phyloP scores from a whole-genome alignment of 2,329 filamentous ascomycete genomes.

The Aspergillus spinulosporus region DNA sequence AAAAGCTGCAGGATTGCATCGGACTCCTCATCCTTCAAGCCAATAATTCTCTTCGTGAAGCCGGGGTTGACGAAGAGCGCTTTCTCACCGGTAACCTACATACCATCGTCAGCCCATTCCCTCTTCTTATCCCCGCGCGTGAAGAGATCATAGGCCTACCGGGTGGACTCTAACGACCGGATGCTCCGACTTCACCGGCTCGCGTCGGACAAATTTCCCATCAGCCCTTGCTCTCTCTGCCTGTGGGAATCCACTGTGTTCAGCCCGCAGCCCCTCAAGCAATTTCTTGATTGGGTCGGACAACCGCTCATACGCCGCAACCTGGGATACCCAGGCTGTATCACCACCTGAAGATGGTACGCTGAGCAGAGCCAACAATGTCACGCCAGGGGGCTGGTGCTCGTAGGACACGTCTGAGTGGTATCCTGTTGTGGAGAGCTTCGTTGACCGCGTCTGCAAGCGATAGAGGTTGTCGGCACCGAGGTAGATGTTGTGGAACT shows the following conservation, averaged over 20 bases:
- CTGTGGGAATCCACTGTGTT: slow-evolving; percentile 33
- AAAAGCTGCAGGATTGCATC: slow-evolving; percentile 14
- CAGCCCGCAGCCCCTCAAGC: slow-evolving; percentile 33
- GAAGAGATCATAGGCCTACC: not conserved
- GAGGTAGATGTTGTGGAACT: slow-evolving; percentile 13
- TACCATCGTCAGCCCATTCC: not conserved
- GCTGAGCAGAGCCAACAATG: slow-evolving; percentile 28
- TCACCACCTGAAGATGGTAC: slow-evolving; percentile 32
- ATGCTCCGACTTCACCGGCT: slow-evolving; percentile 32
- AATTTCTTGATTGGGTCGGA: slow-evolving; percentile 23
- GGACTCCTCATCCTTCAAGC: slow-evolving; percentile 11
- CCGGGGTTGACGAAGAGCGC: slow-evolving; percentile 37
- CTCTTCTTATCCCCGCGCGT: not conserved
- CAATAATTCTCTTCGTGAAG: slow-evolving; percentile 28
- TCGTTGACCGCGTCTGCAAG: not conserved
- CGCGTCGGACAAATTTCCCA: slow-evolving; percentile 32
- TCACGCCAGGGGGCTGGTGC: slow-evolving; percentile 32
- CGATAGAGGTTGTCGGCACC: slow-evolving; percentile 14
- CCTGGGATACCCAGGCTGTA: slow-evolving; percentile 31
- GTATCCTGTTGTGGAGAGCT: slow-evolving; percentile 16
- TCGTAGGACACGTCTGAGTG: slow-evolving; percentile 33
- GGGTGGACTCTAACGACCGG: slow-evolving; percentile 38
- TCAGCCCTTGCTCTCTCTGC: slow-evolving; percentile 19
- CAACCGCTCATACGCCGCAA: slow-evolving; percentile 32
- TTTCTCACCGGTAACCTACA: slow-evolving; percentile 31